Conservation (phyloP, 176 grass and related monocot species). For the Phoenix roebelenii region DNA sequence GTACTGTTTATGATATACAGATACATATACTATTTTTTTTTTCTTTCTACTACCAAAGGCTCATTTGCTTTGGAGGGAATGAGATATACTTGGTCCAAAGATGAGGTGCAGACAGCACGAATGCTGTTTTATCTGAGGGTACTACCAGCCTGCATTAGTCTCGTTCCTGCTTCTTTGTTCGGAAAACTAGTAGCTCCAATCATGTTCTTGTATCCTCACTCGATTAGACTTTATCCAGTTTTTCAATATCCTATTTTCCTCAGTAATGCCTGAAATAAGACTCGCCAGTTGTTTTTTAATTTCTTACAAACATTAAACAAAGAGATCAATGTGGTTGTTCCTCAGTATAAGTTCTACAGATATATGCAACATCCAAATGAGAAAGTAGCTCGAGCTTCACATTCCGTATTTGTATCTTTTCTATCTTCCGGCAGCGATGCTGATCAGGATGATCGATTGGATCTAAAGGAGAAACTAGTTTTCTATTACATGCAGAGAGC, state of each 20-base stretch:
- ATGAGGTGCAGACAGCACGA: constrained; percentile 85
- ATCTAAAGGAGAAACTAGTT: constrained; percentile 73
- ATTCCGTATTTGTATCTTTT: constrained; percentile 89
- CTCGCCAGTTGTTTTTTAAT: too few species aligned
- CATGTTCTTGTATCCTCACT: constrained; percentile 80
- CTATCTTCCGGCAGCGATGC: constrained; percentile 49
- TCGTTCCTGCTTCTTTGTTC: constrained; percentile 47
- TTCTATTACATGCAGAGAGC: constrained; percentile 77
- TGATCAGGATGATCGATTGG: constrained; percentile 39
- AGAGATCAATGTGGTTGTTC: not conserved
- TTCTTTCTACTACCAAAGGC: constrained; percentile 15
- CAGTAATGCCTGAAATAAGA: too few species aligned
- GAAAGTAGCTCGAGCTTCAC: constrained; percentile 72
- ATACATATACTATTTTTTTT: not conserved
- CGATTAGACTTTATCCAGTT: too few species aligned
- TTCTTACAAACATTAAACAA: too few species aligned
- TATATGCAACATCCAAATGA: constrained; percentile 92
- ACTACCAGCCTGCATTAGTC: constrained; percentile 61
- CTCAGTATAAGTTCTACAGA: constrained; percentile 54
- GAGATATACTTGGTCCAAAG: constrained; percentile 55
- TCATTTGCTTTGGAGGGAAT: constrained; percentile 26
- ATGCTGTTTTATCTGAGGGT: constrained; percentile 86
- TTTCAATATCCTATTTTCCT: not conserved
- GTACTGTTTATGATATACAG: too few species aligned
- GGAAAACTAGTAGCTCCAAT: constrained; percentile 38